These are phyloP conservation scores for Rutidosis leptorrhynchoides DNA, from an alignment of 129 eudicot genomes.

Conservation along the genomic window DNA sequence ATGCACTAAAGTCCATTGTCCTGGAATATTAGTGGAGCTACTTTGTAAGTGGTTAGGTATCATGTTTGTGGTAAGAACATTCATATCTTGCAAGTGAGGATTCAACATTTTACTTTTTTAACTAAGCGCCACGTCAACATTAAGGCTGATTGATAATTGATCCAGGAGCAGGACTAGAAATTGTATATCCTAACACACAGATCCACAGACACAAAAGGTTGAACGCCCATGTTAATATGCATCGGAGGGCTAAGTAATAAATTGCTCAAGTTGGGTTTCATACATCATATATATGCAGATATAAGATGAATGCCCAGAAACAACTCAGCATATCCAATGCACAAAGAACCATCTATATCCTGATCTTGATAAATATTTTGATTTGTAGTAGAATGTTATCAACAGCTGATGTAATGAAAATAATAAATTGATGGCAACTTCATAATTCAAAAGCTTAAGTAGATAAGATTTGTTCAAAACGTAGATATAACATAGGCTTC, in stretches of 20 bases:
- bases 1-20: no score
- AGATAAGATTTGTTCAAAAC: constrained; percentile 33
- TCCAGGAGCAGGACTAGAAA: no score
- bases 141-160: no score
- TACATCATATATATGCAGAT: constrained; percentile 71
- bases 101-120: no score
- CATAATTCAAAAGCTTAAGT: constrained; percentile 18
- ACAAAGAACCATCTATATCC: constrained; percentile 21
- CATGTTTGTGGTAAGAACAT: constrained; percentile 60
- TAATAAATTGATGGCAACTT: background rate
- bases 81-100: no score
- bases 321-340: constrained; percentile 64
- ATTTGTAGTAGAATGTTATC: background rate
- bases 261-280: constrained; percentile 54
- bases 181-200: no score
- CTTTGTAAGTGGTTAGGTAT: no score
- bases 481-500: constrained; percentile 42
- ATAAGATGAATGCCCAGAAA: constrained; percentile 71
- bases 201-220: no score
- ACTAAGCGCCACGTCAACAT: no score
- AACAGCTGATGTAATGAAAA: background rate
- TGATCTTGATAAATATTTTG: background rate
- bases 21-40: no score
- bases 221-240: no score
- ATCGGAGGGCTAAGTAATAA: constrained; percentile 52